Base-by-base conservation (phyloP, 2,329 filamentous ascomycete species). In the Verruconis gallopava region DNA sequence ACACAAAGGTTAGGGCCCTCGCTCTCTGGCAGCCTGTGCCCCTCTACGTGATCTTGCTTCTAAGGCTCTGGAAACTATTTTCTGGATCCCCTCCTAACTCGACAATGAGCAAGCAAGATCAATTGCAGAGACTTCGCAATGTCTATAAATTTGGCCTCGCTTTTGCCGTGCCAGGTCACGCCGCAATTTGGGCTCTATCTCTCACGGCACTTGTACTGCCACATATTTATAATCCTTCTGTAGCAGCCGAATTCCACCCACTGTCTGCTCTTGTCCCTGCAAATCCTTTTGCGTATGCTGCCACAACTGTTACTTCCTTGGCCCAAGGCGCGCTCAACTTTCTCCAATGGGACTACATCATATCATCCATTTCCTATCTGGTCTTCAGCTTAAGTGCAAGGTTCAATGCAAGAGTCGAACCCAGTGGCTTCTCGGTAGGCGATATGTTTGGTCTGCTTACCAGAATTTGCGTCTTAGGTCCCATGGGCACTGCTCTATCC, bases 271-370 rank as follows among this genome's bases (percentile, higher is more conserved):
- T 42, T 30, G 22, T 42, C 4, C 30, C 40, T 5, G 9, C 3
- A 12, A 25, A 25, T 17, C 32, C 32, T 9, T 35, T 18, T 30
- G 25, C 21, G n/a, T 11, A 17, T 6, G 15, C 18, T n/a, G 40
- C 18, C 2, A 15, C 5, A 9, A 18, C 13, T 19, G 32, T 40
- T 13, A 9, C 25, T 9, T 30, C 25, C 9, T 9, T 30, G 25
- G 19, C 15, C 9, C 32, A 36, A 14, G 40, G 32, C 4, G 21
- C 15, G 17, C 40, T 36, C 19, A 33, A 30, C 22, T 21, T 42
- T 13, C 28, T 42, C 13, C 40, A 42, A n/a, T 42, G 40, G 40
- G 19, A 42, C 17, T 42, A 42, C 25, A 35, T 25, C 20, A 19
- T 42, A 4, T 25, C 22, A 17, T 21, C 22, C 17, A 15, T 36